Conservation (phyloP, 1,284 basidiomycete genomes). For the Sporisorium sorghi region DNA sequence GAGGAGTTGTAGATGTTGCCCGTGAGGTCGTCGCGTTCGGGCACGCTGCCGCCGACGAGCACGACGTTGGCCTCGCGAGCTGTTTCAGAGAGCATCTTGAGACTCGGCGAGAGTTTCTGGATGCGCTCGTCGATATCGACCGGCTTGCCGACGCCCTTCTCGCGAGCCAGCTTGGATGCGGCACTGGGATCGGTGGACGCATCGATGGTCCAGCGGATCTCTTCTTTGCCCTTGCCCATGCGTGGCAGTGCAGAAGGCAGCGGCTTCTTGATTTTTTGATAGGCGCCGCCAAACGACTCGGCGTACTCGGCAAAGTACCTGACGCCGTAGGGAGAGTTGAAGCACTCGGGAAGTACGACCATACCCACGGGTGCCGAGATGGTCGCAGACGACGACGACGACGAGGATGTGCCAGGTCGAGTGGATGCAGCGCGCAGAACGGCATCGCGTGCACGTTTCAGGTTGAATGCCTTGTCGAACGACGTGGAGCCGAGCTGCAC, state of each 20-base stretch:
- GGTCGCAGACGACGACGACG: conserved; percentile 4
- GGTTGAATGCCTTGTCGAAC: conserved; percentile 62
- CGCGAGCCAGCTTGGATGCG: conserved; percentile 40
- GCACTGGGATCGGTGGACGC: conserved; percentile 41
- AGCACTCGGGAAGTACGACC: conserved; percentile 81
- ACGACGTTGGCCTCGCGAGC: conserved; percentile 86
- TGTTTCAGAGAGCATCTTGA: conserved; percentile 83
- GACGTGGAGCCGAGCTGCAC: conserved; percentile 65
- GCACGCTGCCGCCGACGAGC: conserved; percentile 82
- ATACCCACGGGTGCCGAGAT: conserved; percentile 52
- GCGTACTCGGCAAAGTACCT: conserved; percentile 71
- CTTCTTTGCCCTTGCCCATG: conserved; percentile 49
- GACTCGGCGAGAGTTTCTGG: conserved; percentile 72
- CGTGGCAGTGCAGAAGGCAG: conserved; percentile 38
- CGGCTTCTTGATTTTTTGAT: conserved; percentile 59
- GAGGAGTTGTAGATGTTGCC: conserved; percentile 67
- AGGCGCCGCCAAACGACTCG: conserved; percentile 62
- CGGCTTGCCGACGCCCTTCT: conserved; percentile 42
- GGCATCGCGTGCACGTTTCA: conserved; percentile 56
- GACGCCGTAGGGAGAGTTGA: conserved; percentile 96
- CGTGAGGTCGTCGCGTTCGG: conserved; percentile 60
- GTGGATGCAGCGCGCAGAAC: conserved; percentile 42
- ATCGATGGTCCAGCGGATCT: conserved; percentile 57
- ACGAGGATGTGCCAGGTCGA: conserved; percentile 13
- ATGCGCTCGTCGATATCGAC: conserved; percentile 75